Evolutionary conservation across 805 yeast genomes (phyloP).

Genomic region (Zygosaccharomyces rouxii): DNA sequence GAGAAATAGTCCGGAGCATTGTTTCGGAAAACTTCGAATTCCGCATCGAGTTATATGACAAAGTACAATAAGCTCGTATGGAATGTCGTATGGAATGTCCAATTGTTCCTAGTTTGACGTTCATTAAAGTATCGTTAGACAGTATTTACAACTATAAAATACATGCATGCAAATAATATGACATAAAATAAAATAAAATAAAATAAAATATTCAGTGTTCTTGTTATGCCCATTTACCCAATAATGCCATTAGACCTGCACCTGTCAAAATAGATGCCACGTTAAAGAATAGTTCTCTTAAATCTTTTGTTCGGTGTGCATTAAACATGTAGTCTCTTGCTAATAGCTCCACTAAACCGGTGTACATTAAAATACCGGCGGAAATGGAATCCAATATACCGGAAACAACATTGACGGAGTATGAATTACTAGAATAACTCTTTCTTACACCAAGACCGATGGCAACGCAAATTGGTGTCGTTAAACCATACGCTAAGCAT

Average conservation of each 20-base stretch:
- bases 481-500: slow-evolving; percentile 49
- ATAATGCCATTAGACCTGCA: slow-evolving; percentile 63
- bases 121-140: not conserved
- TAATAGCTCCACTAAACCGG: slow-evolving; percentile 68
- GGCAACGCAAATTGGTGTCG: slow-evolving; percentile 69
- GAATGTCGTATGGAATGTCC: no score
- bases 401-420: slow-evolving; percentile 48
- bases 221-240: slow-evolving; percentile 67
- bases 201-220: slow-evolving; percentile 13
- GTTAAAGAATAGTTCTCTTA: slow-evolving; percentile 41
- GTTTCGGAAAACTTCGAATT: no score
- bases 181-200: no score
- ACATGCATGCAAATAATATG: not conserved
- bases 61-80: no score
- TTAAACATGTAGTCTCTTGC: slow-evolving; percentile 64
- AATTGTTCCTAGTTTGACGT: not conserved
- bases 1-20: not conserved
- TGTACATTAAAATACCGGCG: slow-evolving; percentile 65
- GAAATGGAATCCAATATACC: slow-evolving; percentile 68
- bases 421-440: slow-evolving; percentile 50
- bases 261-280: slow-evolving; percentile 46
- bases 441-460: slow-evolving; percentile 66
- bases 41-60: no score
- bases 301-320: slow-evolving; percentile 38
- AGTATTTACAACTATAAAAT: not conserved